Conservation (phyloP, 2,329 filamentous ascomycete genomes). For the Colletotrichum spinosum region DNA sequence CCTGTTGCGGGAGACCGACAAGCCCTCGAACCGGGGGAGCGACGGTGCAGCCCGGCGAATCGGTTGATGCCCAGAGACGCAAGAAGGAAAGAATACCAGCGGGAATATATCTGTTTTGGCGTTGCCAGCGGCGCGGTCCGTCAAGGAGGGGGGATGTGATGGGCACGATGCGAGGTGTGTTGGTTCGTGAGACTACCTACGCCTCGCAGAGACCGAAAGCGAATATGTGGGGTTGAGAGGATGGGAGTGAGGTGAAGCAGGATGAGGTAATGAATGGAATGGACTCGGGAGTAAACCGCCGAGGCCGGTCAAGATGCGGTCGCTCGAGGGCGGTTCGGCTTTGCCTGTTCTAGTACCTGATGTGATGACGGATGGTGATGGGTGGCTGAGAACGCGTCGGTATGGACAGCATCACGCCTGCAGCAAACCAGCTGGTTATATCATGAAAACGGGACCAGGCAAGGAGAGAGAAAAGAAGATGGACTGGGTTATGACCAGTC, state of each 20-base stretch:
- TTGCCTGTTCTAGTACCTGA: not conserved
- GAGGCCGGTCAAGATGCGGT: conserved; percentile 5
- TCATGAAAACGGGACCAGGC: conserved; percentile 5
- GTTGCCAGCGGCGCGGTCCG: conserved; percentile 7
- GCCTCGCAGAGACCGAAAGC: conserved; percentile 31
- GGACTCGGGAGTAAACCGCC: not conserved
- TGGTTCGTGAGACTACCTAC: not conserved
- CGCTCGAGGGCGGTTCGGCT: not conserved
- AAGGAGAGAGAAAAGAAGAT: conserved; percentile 19
- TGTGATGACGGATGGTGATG: not conserved
- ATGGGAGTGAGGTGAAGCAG: not conserved
- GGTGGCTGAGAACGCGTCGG: not conserved
- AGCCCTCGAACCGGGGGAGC: conserved; percentile 6
- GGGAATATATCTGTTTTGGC: not conserved
- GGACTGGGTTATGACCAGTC: not conserved
- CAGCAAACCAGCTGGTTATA: conserved; percentile 26
- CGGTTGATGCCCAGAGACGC: not conserved
- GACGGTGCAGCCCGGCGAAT: not conserved
- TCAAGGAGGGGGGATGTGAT: not conserved
- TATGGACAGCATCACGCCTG: not conserved
- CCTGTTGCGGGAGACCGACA: conserved; percentile 12
- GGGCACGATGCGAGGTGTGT: conserved; percentile 3
- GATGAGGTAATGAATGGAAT: conserved; percentile 8
- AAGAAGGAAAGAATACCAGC: conserved; percentile 7
- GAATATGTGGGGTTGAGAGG: conserved; percentile 24